These are phyloP conservation scores for Mucor lusitanicus DNA, from an alignment of 371 early-diverging fungal genomes.

Conservation along the genomic window DNA sequence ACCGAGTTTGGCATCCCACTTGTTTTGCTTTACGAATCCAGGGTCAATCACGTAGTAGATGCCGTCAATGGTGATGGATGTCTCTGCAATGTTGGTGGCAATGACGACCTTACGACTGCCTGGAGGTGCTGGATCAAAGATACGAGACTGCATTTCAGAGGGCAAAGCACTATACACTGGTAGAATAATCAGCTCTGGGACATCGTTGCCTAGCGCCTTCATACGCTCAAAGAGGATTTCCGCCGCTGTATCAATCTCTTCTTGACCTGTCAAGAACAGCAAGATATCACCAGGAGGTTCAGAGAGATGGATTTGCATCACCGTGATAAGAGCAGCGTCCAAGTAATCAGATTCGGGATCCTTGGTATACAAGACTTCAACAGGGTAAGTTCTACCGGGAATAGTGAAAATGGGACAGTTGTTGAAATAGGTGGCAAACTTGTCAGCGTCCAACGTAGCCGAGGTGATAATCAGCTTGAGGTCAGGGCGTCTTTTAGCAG, in stretches of 20 bases:
- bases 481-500: slow-evolving; percentile 83
- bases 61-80: slow-evolving; percentile 99
- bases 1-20: slow-evolving; percentile 93
- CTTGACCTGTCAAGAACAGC: slow-evolving; percentile 98
- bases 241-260: slow-evolving; percentile 94
- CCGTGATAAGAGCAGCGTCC: slow-evolving; percentile 90
- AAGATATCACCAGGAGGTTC: slow-evolving; percentile 97
- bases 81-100: slow-evolving; percentile 99
- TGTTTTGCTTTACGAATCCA: slow-evolving; percentile 97
- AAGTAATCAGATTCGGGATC: slow-evolving; percentile 95
- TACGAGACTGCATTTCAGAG: slow-evolving; percentile 90
- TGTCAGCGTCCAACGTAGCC: slow-evolving; percentile 97
- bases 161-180: slow-evolving; percentile 96
- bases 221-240: slow-evolving; percentile 93
- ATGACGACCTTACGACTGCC: slow-evolving; percentile 95
- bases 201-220: slow-evolving; percentile 94
- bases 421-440: slow-evolving; percentile 88
- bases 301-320: slow-evolving; percentile 95
- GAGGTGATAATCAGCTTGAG: slow-evolving; percentile 94
- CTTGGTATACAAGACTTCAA: slow-evolving; percentile 92
- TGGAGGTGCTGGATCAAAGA: slow-evolving; percentile 94
- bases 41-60: slow-evolving; percentile 98
- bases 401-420: slow-evolving; percentile 96
- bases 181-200: slow-evolving; percentile 91
- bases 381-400: slow-evolving; percentile 95